Percentiles rank a stretch among this genome's conserved stretches.
phyloP scores from a whole-genome alignment of 441 rosid genomes.

The Codiaeum variegatum region DNA sequence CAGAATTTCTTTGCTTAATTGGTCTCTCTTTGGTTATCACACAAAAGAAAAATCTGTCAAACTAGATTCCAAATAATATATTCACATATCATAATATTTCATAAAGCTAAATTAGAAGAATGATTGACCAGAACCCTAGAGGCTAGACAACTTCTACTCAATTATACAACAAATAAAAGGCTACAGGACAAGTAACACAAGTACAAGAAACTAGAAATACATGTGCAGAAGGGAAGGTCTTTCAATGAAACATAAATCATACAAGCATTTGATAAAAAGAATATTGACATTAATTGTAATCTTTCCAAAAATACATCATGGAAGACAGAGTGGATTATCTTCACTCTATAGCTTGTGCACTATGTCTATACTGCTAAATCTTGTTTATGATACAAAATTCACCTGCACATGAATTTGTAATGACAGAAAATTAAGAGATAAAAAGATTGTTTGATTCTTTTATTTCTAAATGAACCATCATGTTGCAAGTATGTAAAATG shows the following conservation, averaged over 20 bases:
- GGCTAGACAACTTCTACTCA: neutral
- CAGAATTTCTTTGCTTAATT: neutral
- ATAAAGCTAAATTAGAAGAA: neutral
- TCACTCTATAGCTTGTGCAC: neutral
- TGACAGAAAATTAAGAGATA: neutral
- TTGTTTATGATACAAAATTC: neutral
- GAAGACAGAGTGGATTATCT: neutral
- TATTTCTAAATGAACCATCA: neutral
- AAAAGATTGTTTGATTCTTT: neutral
- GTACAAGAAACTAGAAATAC: neutral
- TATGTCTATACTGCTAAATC: neutral
- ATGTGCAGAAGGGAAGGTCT: neutral
- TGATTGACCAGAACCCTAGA: neutral
- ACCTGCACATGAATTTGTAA: neutral
- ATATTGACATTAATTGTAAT: neutral
- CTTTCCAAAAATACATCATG: neutral
- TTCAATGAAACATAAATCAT: neutral
- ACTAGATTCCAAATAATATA: neutral
- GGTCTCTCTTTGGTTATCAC: neutral
- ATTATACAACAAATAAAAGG: neutral
- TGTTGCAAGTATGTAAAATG: neutral
- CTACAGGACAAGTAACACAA: neutral
- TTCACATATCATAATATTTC: neutral
- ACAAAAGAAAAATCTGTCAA: neutral
- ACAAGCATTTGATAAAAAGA: neutral